Conservation (phyloP, 345 rosid genomes). For the Arabidopsis suecica region DNA sequence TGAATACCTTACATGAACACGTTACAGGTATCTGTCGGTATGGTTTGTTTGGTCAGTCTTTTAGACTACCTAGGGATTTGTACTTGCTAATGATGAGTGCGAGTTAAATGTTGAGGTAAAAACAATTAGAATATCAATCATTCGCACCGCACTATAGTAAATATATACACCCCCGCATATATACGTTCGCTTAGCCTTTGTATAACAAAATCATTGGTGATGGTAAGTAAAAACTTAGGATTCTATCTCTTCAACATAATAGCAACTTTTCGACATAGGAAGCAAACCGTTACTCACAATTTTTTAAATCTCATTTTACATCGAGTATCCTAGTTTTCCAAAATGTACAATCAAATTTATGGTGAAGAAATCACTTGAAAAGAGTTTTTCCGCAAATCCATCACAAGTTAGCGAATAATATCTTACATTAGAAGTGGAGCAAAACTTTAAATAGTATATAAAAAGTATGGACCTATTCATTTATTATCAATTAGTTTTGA, state of each 20-base stretch:
- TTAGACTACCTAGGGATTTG: slow-evolving; percentile 41
- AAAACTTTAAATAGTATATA: no score
- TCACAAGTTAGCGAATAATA: no score
- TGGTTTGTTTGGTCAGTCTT: slow-evolving; percentile 18
- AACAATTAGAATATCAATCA: slow-evolving; percentile 42
- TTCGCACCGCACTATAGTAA: slow-evolving; percentile 40
- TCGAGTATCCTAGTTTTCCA: no score
- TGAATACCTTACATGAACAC: slow-evolving; percentile 3
- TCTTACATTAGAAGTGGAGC: no score
- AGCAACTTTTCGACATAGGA: slow-evolving; percentile 11
- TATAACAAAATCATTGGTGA: slow-evolving; percentile 40
- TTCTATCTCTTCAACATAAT: slow-evolving; percentile 29
- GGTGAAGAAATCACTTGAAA: no score
- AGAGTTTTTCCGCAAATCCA: no score
- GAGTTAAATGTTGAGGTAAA: slow-evolving; percentile 43
- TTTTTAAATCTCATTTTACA: no score
- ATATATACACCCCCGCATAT: background rate
- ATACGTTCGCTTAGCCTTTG: slow-evolving; percentile 21
- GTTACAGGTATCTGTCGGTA: slow-evolving; percentile 39
- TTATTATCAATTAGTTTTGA: no score
- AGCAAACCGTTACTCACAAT: background rate
- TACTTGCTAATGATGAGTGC: slow-evolving; percentile 39
- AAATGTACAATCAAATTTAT: no score
- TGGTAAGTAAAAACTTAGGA: slow-evolving; percentile 44
- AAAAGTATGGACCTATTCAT: no score